Base-by-base conservation (phyloP, 192 early-diverging fungal species). In the Polychytrium aggregatum region DNA sequence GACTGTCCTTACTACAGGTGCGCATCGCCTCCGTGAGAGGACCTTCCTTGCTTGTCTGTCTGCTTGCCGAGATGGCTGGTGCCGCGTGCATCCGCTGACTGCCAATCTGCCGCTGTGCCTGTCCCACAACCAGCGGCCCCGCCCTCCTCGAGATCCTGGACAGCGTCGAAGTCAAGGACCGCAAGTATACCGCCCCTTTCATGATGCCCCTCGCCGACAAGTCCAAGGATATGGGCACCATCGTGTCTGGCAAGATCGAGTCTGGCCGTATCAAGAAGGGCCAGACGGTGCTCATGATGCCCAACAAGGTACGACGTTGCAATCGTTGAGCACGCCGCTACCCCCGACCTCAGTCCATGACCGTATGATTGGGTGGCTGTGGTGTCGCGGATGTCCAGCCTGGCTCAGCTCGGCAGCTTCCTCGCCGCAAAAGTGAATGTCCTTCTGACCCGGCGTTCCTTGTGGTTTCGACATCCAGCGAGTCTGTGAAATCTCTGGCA, bases 171-270 rank as follows among this genome's bases (percentile, higher is more conserved):
- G 64, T 88, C 22, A 65, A 82, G 2, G 90, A 95, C 51, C 81
- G 93, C 60, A 91, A 94, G 53, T 65, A 84, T 37, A 75, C 82
- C 58, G 87, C 84, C 1, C 92, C 93, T 16, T 63, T 99, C 50
- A 81, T 93, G 64, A 84, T 99, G 63, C 89, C 96, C 41, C 82
- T 99, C 59, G 77, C 83, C 52, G 93, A 94, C 62, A 96, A 91
- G 59, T 90, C 88, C 76, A 88, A 87, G 81, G 92, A 99, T 59
- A 94, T 97, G 93, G 96, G 96, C 47, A 93, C 89, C 1, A 66
- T 99, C 31, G 76, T 96, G 30, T 82, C 82, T 14, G 96, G 96
- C 51, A 99, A 99, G 75, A 78, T 99, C 48, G 96, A 99, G 65
- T 85, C 88, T 28, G 96, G 96, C 25, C 68, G 71, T 40, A 63